Evolutionary conservation across 2,329 filamentous ascomycete species (phyloP).

Genomic region (Aureobasidium pullulans): DNA sequence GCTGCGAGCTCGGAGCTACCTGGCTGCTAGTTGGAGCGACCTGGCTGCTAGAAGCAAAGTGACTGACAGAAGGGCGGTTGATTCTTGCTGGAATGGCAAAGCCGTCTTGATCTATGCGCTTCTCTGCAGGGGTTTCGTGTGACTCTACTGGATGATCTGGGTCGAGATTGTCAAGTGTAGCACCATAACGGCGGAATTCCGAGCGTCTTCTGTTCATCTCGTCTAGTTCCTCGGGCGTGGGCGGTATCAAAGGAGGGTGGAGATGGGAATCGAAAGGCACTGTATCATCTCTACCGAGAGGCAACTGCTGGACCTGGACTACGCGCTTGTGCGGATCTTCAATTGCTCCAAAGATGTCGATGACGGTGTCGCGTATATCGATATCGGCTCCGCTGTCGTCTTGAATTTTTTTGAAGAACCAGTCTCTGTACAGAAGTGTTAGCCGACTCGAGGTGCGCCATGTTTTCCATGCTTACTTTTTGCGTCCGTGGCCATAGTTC

Average conservation of each 20-base stretch:
- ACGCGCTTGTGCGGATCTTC: slow-evolving; percentile 22
- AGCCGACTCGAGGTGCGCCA: background rate
- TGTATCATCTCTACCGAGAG: slow-evolving; percentile 27
- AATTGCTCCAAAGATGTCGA: slow-evolving; percentile 28
- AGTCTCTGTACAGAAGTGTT: slow-evolving; percentile 23
- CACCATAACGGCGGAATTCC: slow-evolving; percentile 18
- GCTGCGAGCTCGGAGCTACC: background rate
- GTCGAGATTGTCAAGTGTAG: slow-evolving; percentile 17
- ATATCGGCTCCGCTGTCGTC: slow-evolving; percentile 31
- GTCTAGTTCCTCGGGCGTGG: slow-evolving; percentile 1
- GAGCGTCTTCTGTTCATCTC: slow-evolving; percentile 23
- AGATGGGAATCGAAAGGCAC: slow-evolving; percentile 27
- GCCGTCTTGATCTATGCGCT: slow-evolving; percentile 6
- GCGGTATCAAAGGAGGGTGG: background rate
- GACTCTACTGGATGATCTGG: slow-evolving; percentile 26
- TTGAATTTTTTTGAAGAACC: slow-evolving; percentile 31
- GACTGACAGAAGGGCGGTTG: background rate
- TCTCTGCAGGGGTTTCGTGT: background rate
- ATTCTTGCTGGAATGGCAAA: slow-evolving; percentile 7
- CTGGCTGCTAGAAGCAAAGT: background rate
- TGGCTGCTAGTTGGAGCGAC: background rate
- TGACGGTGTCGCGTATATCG: slow-evolving; percentile 29
- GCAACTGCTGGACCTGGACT: slow-evolving; percentile 27
- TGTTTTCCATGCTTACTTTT: background rate
- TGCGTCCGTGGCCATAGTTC: slow-evolving; percentile 23